Percentiles rank a stretch among this genome's conserved stretches.
Evolutionary conservation across 1,284 basidiomycete species (phyloP).

Genomic region (Ustilago sp.): DNA sequence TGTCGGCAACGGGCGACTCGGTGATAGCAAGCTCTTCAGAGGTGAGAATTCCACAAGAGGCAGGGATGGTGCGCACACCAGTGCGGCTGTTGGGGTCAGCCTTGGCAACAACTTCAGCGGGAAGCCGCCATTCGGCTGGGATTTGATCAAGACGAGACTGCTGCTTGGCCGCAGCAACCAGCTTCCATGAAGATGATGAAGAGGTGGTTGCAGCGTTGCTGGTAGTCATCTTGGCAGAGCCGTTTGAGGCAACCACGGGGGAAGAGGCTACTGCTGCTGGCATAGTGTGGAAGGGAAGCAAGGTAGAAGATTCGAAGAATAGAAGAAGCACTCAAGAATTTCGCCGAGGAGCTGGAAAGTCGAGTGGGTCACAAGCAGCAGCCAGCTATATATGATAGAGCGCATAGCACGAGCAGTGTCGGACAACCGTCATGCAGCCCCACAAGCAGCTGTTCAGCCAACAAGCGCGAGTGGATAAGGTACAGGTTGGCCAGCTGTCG

Average conservation of each 20-base stretch:
- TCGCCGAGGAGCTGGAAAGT: neutral
- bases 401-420: too few species aligned
- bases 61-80: conserved; percentile 37
- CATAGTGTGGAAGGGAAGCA: conserved; percentile 12
- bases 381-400: conserved; percentile 4
- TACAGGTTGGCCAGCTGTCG: neutral
- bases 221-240: conserved; percentile 19
- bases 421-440: neutral
- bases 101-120: conserved; percentile 13
- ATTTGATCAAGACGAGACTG: conserved; percentile 32
- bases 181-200: conserved; percentile 30
- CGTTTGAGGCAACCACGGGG: conserved; percentile 9
- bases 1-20: conserved; percentile 19
- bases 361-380: neutral
- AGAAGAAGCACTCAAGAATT: neutral
- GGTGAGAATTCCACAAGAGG: conserved; percentile 35
- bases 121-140: conserved; percentile 35
- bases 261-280: conserved; percentile 22
- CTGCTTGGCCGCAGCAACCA: conserved; percentile 36
- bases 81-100: conserved; percentile 20
- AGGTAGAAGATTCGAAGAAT: neutral
- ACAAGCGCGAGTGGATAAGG: neutral
- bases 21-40: conserved; percentile 39
- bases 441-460: neutral
- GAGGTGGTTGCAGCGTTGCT: neutral